Base-by-base conservation (phyloP, 2,329 filamentous ascomycete species). In the Hirsutella minnesotensis region DNA sequence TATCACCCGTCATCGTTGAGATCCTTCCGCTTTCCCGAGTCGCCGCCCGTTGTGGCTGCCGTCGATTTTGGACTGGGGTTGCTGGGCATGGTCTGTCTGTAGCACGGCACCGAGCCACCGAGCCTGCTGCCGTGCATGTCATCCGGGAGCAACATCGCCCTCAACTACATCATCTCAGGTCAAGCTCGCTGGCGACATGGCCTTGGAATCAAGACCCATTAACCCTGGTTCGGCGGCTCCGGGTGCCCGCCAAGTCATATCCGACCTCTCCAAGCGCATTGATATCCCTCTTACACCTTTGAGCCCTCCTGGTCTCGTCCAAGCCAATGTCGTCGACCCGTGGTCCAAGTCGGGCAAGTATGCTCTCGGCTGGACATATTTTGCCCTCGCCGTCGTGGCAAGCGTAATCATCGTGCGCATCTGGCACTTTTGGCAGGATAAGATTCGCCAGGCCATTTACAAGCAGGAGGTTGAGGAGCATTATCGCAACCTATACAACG, bases 401-500 rank as follows among this genome's bases (percentile, higher is more conserved):
- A 54, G 77, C 42, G 79, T 89, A 4, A 66, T 83, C 10, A 55
- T 82, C 10, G 69, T 90, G 57, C 79, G 87, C 51, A 72, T 85
- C 57, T 95, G 89, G 71, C 84, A 95, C 62, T 81, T 83, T 52
- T 95, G 87, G 82, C 87, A 89, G 53, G 89, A 95, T 68, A 94
- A 92, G 66, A 86, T 94, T 51, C 79, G 89, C 51, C 85, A 89
- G 51, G 89, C 87, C 48, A 77, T 92, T 46, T 86, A 92, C 66
- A 90, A 94, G 65, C 81, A 92, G 56, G 79, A 86, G 58, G 72
- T 86, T 53, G 73, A 85, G 56, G 73, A 80, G 53, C 74, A 81
- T 53, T 80, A 77, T 58, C 74, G 60, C 45, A 60, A 69, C 40
- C 50, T 74, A 38, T 72, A 79, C 59, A 69, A 59, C 56, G 54